These are phyloP conservation scores for Myxozyma sirexii DNA, from an alignment of 805 yeast genomes.

Conservation along the genomic window DNA sequence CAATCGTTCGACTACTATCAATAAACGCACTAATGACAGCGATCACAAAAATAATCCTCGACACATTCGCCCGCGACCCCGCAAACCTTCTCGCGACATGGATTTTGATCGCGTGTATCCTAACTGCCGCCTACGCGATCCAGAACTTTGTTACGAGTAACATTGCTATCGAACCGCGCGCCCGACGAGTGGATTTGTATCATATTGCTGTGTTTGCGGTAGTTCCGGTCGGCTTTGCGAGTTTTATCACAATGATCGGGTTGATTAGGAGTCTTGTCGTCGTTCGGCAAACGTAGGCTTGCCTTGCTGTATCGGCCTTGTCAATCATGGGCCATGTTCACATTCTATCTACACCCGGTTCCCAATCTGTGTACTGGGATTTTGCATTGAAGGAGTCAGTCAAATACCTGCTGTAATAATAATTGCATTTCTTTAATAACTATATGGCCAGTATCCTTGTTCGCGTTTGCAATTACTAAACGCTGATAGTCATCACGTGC, in stretches of 20 bases:
- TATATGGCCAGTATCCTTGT: neutral
- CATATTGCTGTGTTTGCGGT: conserved; percentile 89
- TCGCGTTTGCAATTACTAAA: neutral
- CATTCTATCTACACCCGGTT: neutral
- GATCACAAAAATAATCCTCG: conserved; percentile 65
- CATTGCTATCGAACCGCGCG: conserved; percentile 46
- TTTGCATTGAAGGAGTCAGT: neutral
- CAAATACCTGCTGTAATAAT: neutral
- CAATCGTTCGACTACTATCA: conserved; percentile 81
- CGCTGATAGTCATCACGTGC: neutral
- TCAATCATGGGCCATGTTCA: neutral
- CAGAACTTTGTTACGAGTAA: conserved; percentile 86
- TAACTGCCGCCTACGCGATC: conserved; percentile 76
- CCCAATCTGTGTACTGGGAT: neutral
- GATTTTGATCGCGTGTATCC: conserved; percentile 79
- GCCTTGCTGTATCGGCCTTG: too few species aligned
- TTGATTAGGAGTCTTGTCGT: conserved; percentile 53
- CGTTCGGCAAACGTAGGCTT: conserved; percentile 8
- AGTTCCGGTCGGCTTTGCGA: conserved; percentile 95
- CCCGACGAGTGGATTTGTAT: conserved; percentile 76
- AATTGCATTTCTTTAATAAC: neutral
- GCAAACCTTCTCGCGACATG: conserved; percentile 83
- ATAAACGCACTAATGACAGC: conserved; percentile 75
- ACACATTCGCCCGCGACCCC: conserved; percentile 70
- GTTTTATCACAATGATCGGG: conserved; percentile 89